Evolutionary conservation across 2,329 filamentous ascomycete species (phyloP), one percentile per base, ranked within the genome.

Genomic region (Diaporthe vexans): DNA sequence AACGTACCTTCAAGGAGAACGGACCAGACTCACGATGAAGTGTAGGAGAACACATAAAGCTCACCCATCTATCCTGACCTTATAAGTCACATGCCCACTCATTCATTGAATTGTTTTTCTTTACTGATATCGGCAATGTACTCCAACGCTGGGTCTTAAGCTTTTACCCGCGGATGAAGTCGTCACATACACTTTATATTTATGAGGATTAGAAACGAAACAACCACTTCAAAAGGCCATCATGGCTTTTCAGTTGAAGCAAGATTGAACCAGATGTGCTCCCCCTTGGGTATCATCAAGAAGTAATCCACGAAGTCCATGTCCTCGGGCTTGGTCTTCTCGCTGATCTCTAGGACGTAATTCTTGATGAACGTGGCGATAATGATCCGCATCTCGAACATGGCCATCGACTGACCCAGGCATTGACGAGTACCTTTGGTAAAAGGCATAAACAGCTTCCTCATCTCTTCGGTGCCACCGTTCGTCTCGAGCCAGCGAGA

Each of bases 371-470:
- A 40, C 10, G 57, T 59, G 33, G 57, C 57, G 21, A 40, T 24
- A 24, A 59, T 59, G 57, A 59, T 59, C 35, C 57, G 57, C 57
- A 59, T 40, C 21, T 59, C 35, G 35, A 59, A 59, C 13, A 40
- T 59, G 57, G 57, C 57, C 57, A 59, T 59, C 33, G 57, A 40
- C 33, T 59, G 57, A 24, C 57, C 57, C 57, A 59, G 21, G 33
- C 57, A 59, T 17, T 59, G 57, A 40, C 57, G 57, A 40, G 57
- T 59, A 40, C 57, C 57, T 59, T 59, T 59, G 57, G 57, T 59
- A 13, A 59, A 59, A 35, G 57, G 57, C 57, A 59, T 40, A 35
- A 59, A 59, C 11, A 59, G 35, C 33, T 59, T 59, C 57, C 57
- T 59, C 57, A 59, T 59, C 21, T 59, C 57, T 13, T 40, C 57